phyloP scores from a whole-genome alignment of 75 land plant species.

The Picea sitchensis region DNA sequence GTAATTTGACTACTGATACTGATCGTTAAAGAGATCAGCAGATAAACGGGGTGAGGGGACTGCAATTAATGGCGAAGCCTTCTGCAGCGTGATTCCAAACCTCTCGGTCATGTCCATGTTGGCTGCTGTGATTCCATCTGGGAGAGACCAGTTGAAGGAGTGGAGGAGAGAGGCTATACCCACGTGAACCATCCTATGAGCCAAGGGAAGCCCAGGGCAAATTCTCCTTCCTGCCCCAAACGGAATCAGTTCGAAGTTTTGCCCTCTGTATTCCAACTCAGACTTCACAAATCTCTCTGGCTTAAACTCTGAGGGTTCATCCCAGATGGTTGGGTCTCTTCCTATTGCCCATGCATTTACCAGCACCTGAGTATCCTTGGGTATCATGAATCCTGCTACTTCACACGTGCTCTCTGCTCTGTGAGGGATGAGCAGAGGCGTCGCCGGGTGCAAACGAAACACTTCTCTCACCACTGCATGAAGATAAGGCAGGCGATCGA shows the following conservation, averaged over 20 bases:
- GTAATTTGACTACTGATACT: too few relatives aligned
- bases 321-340: constrained; percentile 14
- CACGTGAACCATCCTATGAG: neutral
- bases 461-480: constrained; percentile 27
- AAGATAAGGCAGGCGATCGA: constrained; percentile 14
- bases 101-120: constrained; percentile 5
- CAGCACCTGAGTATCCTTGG: neutral
- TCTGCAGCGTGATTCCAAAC: too few relatives aligned
- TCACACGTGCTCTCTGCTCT: neutral
- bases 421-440: constrained; percentile 14
- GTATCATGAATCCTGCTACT: constrained; percentile 7
- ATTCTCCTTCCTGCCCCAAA: constrained; percentile 25
- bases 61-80: too few relatives aligned
- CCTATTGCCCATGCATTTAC: constrained; percentile 19
- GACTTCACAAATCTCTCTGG: constrained; percentile 20
- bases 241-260: constrained; percentile 15
- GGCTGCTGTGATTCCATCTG: neutral
- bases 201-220: constrained; percentile 22
- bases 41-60: too few relatives aligned
- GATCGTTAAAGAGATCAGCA: too few relatives aligned
- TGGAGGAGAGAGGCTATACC: constrained; percentile 17
- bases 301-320: constrained; percentile 9
- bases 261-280: constrained; percentile 2
- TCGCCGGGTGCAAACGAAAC: constrained; percentile 24
- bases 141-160: constrained; percentile 24